Conservation (phyloP, 2,329 filamentous ascomycete genomes). For the Byssothecium circinans region DNA sequence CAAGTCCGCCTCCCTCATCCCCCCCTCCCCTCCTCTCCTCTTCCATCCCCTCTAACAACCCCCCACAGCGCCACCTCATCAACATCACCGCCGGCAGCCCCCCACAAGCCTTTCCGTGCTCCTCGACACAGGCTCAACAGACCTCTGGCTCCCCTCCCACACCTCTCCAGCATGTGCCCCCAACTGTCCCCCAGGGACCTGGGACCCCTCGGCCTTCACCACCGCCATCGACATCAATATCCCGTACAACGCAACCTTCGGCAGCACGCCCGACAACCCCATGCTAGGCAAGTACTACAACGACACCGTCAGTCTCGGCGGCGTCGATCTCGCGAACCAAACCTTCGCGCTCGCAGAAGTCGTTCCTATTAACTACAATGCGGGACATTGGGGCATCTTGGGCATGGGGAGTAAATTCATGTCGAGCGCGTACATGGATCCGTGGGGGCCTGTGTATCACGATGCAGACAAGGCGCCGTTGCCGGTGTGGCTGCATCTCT, state of each 20-base stretch:
- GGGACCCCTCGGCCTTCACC: conserved; percentile 2
- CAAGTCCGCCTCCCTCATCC: background rate
- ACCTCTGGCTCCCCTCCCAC: conserved; percentile 13
- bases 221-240: conserved; percentile 8
- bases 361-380: conserved; percentile 4
- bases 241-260: conserved; percentile 15
- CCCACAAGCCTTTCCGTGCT: conserved; percentile 12
- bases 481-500: conserved; percentile 9
- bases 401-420: conserved; percentile 6
- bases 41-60: background rate
- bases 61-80: conserved; percentile 14
- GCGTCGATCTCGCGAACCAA: conserved; percentile 1
- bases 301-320: conserved; percentile 9
- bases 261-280: conserved; percentile 14
- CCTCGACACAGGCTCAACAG: conserved; percentile 13
- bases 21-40: background rate
- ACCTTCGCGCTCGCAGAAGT: conserved; percentile 11
- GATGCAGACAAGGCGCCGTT: background rate
- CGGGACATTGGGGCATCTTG: conserved; percentile 14
- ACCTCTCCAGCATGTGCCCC: conserved; percentile 15
- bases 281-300: conserved; percentile 17
- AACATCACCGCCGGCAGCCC: conserved; percentile 13
- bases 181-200: conserved; percentile 10
- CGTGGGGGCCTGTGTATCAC: background rate
- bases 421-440: background rate